Evolutionary conservation across 805 yeast species (phyloP), one percentile per base, ranked within the genome.

Genomic region (Myxozyma neotropica): DNA sequence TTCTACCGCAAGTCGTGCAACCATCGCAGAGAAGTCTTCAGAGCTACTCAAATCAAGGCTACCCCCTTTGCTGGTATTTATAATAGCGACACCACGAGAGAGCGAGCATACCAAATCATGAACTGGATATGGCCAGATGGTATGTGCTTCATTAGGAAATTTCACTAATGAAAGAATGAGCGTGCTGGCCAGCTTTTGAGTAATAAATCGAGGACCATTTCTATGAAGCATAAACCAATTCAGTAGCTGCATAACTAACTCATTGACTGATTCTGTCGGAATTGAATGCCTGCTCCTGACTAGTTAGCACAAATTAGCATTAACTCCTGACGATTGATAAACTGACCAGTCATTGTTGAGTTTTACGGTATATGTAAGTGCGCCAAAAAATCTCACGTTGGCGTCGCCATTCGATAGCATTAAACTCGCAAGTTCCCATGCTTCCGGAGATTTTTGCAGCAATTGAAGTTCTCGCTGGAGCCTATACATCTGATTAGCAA

Each of bases 351-450:
- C 64, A 53, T 44, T 64, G 59, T 81, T 83, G 45, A 87, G 72
- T 63, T 80, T 76, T 3, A 89, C 94, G 0, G 89, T 81, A 59
- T 83, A 84, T 0, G 96, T 89, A 58, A 88, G 78, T 0, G 95
- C 96, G 0, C 96, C 96, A 68, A 89, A 86, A 70, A 86, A 89
- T 68, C 84, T 83, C 38, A 73, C 70, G 44, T 73, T 68, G 3
- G 75, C 67, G 26, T 71, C 68, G 17, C 47, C 29, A 29, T 63
- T 42, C 48, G 60, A 59, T 6, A 89, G 73, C 21, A 89, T 75
- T 40, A 72, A 65, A 36, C 80, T 77, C 0, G 92, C 96, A 24
- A 89, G 68, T 1, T 65, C 63, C 74, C 83, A 78, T 1, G 89
- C 93, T 50, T 78, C 68, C 0, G 74, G 71, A 0, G 86, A 81